These are phyloP conservation scores for Nicotiana otophora DNA, from an alignment of 257 asterid species.

Conservation along the genomic window DNA sequence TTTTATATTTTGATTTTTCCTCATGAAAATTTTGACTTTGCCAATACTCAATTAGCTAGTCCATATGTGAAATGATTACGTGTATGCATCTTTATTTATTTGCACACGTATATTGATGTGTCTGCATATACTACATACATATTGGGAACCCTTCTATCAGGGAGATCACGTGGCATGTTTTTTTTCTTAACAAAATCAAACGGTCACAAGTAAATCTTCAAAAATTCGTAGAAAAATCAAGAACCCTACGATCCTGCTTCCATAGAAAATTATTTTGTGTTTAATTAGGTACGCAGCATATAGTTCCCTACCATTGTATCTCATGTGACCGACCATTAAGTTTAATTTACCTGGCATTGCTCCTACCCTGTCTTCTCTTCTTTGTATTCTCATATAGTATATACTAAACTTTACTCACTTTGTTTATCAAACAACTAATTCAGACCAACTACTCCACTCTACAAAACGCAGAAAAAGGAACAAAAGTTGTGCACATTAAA, in stretches of 20 bases:
- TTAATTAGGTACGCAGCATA: constrained; percentile 22
- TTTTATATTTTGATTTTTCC: no score
- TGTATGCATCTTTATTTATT: neutral
- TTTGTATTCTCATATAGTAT: constrained; percentile 13
- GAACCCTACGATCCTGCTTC: constrained; percentile 10
- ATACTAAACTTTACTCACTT: neutral
- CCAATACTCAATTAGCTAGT: neutral
- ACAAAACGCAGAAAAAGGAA: neutral
- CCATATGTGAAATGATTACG: neutral
- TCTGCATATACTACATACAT: neutral
- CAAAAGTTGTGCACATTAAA: neutral
- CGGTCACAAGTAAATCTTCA: constrained; percentile 13
- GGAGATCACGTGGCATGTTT: constrained; percentile 67
- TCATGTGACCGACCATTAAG: constrained; percentile 61
- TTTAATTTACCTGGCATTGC: constrained; percentile 38
- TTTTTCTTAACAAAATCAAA: neutral
- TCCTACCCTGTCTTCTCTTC: constrained; percentile 11
- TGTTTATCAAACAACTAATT: neutral
- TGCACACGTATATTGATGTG: neutral
- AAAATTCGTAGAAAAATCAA: neutral
- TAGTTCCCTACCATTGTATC: constrained; percentile 66
- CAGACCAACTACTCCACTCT: neutral
- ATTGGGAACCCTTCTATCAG: constrained; percentile 14
- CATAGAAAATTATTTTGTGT: neutral
- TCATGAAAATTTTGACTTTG: no score